Percentiles rank a stretch among this genome's conserved stretches.
Conservation (phyloP, 75 land plant species). For the Larix kaempferi region DNA sequence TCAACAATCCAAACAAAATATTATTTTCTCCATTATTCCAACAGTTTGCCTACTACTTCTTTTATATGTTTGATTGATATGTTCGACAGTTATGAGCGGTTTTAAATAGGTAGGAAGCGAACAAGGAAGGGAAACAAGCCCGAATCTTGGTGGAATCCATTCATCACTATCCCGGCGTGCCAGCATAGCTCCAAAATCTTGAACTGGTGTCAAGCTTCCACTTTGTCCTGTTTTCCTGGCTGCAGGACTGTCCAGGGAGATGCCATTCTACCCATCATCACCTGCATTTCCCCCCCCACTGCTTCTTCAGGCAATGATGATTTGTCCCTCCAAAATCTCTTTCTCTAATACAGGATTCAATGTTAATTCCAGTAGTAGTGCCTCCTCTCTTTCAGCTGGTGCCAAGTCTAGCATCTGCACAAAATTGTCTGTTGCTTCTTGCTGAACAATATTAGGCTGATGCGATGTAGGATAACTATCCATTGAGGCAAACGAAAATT, state of each 20-base stretch:
- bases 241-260: constrained; percentile 28
- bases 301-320: constrained; percentile 30
- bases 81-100: no score
- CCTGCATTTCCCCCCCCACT: constrained; percentile 9
- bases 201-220: constrained; percentile 69
- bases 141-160: no score
- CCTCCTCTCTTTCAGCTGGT: constrained; percentile 58
- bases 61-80: no score
- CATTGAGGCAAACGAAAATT: constrained; percentile 89
- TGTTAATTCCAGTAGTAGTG: constrained; percentile 69
- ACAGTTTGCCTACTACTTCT: no score
- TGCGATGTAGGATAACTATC: constrained; percentile 44
- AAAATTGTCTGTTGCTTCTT: constrained; percentile 80
- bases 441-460: constrained; percentile 69
- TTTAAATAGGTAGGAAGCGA: no score
- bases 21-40: no score
- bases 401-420: constrained; percentile 82
- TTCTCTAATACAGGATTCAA: constrained; percentile 89
- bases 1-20: no score
- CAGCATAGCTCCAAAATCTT: constrained; percentile 52
- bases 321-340: constrained; percentile 54
- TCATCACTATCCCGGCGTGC: constrained; percentile 70
- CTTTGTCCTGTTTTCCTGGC: constrained; percentile 50
- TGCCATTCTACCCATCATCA: constrained; percentile 8
- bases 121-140: no score